These are phyloP conservation scores for Penium margaritaceum DNA, from an alignment of 139 green algal species.

Conservation along the genomic window DNA sequence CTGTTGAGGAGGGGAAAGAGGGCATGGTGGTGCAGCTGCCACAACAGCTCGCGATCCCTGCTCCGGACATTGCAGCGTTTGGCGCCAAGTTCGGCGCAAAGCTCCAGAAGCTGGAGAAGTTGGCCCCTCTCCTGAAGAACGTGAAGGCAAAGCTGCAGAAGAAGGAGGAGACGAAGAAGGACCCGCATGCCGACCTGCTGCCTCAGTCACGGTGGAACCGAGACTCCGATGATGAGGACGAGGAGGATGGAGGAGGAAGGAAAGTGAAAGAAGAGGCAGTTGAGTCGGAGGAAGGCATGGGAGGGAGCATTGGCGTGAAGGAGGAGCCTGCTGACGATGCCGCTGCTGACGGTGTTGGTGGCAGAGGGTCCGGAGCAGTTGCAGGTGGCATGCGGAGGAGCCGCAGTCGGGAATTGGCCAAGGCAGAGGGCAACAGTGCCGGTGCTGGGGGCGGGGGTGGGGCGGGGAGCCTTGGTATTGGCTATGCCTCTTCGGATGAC, in stretches of 20 bases:
- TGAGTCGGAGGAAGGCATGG: neutral
- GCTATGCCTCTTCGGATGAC: too few relatives aligned
- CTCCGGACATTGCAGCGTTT: constrained; percentile 26
- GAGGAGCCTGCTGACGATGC: neutral
- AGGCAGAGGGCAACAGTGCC: too few relatives aligned
- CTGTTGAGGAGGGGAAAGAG: neutral
- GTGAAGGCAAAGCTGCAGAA: constrained; percentile 1
- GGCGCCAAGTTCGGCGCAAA: constrained; percentile 1
- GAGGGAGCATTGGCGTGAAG: neutral
- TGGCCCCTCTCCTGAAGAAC: neutral
- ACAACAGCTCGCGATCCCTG: constrained; percentile 6
- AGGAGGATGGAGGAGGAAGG: constrained; percentile 5
- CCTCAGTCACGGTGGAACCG: constrained; percentile 32
- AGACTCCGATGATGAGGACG: constrained; percentile 26
- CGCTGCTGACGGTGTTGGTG: neutral
- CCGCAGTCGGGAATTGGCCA: too few relatives aligned
- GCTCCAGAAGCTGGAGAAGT: neutral
- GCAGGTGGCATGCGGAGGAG: too few relatives aligned
- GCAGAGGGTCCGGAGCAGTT: neutral
- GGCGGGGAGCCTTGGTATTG: too few relatives aligned
- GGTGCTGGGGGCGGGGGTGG: neutral
- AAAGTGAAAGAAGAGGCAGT: neutral
- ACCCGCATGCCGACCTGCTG: constrained; percentile 6
- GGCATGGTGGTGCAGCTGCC: constrained; percentile 13
- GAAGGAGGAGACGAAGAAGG: constrained; percentile 13